These are phyloP conservation scores for Pistacia vera DNA, from an alignment of 345 rosid species.

Conservation along the genomic window DNA sequence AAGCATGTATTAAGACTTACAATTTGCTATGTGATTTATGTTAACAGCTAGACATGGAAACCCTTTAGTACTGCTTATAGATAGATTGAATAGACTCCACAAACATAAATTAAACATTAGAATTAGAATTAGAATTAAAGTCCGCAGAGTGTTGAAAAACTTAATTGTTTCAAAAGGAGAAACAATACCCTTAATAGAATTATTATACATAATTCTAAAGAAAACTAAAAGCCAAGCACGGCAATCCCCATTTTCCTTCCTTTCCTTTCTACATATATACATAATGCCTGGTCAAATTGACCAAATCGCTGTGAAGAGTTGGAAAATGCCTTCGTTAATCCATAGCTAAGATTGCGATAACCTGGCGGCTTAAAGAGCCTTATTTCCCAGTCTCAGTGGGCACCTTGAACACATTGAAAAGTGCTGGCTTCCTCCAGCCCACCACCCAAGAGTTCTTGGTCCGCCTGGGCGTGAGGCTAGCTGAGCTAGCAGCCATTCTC, in stretches of 20 bases:
- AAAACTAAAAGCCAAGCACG: too few relatives aligned
- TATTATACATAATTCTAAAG: not conserved
- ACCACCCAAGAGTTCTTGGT: constrained; percentile 30
- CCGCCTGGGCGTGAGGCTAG: constrained; percentile 22
- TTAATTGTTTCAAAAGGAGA: too few relatives aligned
- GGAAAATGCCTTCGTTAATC: too few relatives aligned
- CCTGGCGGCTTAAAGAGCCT: not conserved
- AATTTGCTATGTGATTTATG: not conserved
- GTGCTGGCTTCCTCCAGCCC: constrained; percentile 28
- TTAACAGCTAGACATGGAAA: not conserved
- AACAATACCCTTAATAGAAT: not conserved
- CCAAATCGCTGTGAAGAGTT: not conserved
- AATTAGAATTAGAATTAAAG: too few relatives aligned
- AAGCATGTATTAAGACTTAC: not conserved
- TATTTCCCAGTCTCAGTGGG: constrained; percentile 12
- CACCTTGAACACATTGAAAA: constrained; percentile 29
- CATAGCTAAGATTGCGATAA: not conserved
- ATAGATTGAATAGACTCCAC: too few relatives aligned
- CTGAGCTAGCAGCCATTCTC: constrained; percentile 51
- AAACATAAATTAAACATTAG: too few relatives aligned
- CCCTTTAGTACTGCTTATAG: too few relatives aligned
- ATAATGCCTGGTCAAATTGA: not conserved
- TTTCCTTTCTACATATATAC: not conserved
- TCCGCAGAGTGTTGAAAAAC: too few relatives aligned
- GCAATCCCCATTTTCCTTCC: not conserved